A percentile compares a stretch with the other conserved stretches of the same genome.
phyloP scores from a whole-genome alignment of 1,284 basidiomycete species.

The Anthracocystis setariae region DNA sequence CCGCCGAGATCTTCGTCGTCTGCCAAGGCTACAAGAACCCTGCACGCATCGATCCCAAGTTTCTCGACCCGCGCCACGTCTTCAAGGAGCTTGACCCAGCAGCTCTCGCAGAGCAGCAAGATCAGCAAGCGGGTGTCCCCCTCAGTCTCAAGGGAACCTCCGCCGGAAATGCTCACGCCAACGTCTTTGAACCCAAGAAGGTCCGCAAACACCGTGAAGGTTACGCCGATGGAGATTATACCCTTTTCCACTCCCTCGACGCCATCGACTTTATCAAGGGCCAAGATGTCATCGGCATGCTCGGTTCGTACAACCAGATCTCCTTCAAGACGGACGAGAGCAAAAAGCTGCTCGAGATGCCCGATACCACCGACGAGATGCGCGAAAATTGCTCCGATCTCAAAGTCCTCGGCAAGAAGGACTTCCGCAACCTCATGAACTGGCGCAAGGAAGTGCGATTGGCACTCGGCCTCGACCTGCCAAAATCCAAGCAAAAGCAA shows the following conservation, averaged over 20 bases:
- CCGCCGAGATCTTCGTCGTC: constrained; percentile 99
- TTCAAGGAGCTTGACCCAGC: constrained; percentile 84
- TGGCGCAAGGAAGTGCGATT: constrained; percentile 80
- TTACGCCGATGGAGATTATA: constrained; percentile 95
- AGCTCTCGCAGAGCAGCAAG: constrained; percentile 14
- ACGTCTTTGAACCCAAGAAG: constrained; percentile 97
- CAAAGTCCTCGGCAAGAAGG: constrained; percentile 95
- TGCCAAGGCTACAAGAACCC: constrained; percentile 95
- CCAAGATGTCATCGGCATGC: constrained; percentile 73
- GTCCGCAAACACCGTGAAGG: constrained; percentile 91
- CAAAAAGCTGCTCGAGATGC: constrained; percentile 78
- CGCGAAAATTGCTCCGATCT: constrained; percentile 86
- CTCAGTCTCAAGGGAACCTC: constrained; percentile 56
- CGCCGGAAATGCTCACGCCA: constrained; percentile 69
- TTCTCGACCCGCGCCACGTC: constrained; percentile 95
- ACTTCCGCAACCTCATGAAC: constrained; percentile 92
- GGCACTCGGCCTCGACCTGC: constrained; percentile 71
- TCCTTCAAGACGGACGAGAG: constrained; percentile 75
- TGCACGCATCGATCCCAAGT: constrained; percentile 95
- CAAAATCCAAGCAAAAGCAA: constrained; percentile 41
- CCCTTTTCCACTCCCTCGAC: constrained; percentile 80
- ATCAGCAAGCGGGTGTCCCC: constrained; percentile 38
- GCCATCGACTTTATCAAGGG: constrained; percentile 80
- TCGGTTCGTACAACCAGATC: constrained; percentile 87
- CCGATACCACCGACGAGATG: constrained; percentile 76